A percentile compares a stretch with the other conserved stretches of the same genome.
Conservation (phyloP, 257 asterid genomes). For the Linderniella brevidens region DNA sequence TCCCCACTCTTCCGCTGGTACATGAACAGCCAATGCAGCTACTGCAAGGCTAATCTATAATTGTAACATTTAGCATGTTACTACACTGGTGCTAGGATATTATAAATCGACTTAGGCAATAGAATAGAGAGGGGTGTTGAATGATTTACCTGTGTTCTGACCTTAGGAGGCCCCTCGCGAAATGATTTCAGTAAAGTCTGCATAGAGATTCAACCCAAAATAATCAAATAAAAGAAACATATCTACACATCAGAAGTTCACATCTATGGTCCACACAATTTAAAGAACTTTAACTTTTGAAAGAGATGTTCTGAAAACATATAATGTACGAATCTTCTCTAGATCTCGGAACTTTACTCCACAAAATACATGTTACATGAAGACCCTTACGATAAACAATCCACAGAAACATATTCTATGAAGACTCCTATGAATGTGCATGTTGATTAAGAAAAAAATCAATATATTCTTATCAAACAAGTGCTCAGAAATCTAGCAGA, state of each 20-base stretch:
- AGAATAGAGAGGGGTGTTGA: background rate
- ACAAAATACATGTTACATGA: too few relatives aligned
- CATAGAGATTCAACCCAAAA: slow-evolving; percentile 16
- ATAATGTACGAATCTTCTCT: too few relatives aligned
- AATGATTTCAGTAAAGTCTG: slow-evolving; percentile 84
- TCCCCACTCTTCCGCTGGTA: slow-evolving; percentile 89
- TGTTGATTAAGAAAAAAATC: too few relatives aligned
- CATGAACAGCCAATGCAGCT: slow-evolving; percentile 98
- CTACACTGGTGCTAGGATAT: background rate
- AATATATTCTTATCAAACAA: too few relatives aligned
- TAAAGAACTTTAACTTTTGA: too few relatives aligned
- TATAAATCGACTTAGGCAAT: background rate
- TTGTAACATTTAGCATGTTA: slow-evolving; percentile 30
- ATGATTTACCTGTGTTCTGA: slow-evolving; percentile 80
- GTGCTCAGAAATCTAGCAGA: too few relatives aligned
- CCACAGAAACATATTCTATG: too few relatives aligned
- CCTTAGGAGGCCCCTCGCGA: slow-evolving; percentile 88
- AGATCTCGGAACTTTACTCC: too few relatives aligned
- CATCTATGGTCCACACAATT: too few relatives aligned
- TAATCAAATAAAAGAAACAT: slow-evolving; percentile 10
- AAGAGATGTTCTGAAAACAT: too few relatives aligned
- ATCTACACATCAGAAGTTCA: background rate
- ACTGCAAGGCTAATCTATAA: slow-evolving; percentile 97
- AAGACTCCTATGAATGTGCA: too few relatives aligned
- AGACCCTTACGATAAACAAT: too few relatives aligned